Evolutionary conservation across 192 early-diverging fungal genomes (phyloP), one percentile per base, ranked within the genome.

Genomic region (Coemansia sp.): DNA sequence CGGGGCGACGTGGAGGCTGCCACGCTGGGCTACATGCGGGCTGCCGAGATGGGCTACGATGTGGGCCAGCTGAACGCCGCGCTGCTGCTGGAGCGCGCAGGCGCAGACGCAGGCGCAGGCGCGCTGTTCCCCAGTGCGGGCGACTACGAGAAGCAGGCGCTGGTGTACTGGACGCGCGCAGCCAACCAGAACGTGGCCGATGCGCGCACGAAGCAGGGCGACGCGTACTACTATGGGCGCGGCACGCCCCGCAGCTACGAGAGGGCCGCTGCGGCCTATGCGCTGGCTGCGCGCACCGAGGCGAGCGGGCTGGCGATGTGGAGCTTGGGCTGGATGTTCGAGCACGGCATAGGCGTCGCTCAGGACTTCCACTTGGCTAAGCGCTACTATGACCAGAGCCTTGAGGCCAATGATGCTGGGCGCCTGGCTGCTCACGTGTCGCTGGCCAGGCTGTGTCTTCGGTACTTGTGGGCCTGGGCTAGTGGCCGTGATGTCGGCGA

Each of bases 321-420:
- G 90, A 98, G 95, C 68, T 82, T 99, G 1, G 97, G 93, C 4
- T 97, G 90, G 89, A 97, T 99, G 94, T 85, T 96, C 75, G 96
- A 99, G 74, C 88, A 91, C 66, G 97, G 97, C 38, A 66, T 97
- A 32, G 97, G 97, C 5, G 90, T 96, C 4, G 59, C 86, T n/a
- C 88, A 88, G 86, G 95, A 99, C 77, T 95, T 89, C 65, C 90
- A 95, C 72, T 74, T 98, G 66, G 95, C 97, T 15, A 98, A 98
- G 78, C 87, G 95, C 42, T 92, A 87, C 76, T 99, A 98, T 74
- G 97, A 99, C 79, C 74, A 73, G 53, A 85, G 91, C n/a, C 74
- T 96, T 6, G 77, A 83, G 7, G 89, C 87, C 34, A 95, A 96
- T 72, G 89, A 86, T n/a, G 86, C 87, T 23, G 93, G 92, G 0